Percentiles rank a stretch among this genome's conserved stretches.
These are phyloP conservation scores for Rickenella mellea DNA, from an alignment of 768 basidiomycete genomes.

Conservation along the genomic window DNA sequence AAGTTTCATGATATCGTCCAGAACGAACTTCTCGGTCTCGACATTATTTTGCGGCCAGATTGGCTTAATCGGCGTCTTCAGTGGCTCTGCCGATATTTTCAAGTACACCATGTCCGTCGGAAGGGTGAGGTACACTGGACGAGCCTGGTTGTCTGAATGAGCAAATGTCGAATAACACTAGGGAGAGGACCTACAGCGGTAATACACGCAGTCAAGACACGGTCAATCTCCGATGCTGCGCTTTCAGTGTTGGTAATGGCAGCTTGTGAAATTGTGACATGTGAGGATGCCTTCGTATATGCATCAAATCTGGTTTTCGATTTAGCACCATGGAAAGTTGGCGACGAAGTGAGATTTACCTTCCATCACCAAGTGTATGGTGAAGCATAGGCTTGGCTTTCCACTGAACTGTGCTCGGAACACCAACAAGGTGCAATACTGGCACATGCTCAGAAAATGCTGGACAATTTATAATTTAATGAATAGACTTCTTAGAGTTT, in stretches of 20 bases:
- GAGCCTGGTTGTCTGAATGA: constrained; percentile 35
- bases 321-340: not conserved
- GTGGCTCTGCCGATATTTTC: constrained; percentile 54
- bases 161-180: not conserved
- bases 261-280: not conserved
- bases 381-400: constrained; percentile 68
- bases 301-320: constrained; percentile 53
- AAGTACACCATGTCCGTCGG: constrained; percentile 74
- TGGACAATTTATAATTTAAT: constrained; percentile 15
- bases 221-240: constrained; percentile 69
- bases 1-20: constrained; percentile 60
- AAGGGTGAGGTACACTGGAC: constrained; percentile 81
- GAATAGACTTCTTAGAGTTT: not conserved
- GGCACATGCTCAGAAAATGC: constrained; percentile 87
- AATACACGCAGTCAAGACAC: constrained; percentile 62
- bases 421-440: constrained; percentile 80
- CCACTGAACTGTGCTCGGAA: constrained; percentile 67
- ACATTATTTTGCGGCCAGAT: constrained; percentile 43
- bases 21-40: constrained; percentile 54
- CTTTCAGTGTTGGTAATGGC: constrained; percentile 24
- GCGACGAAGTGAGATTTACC: constrained; percentile 24
- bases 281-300: constrained; percentile 51
- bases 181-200: constrained; percentile 28
- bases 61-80: constrained; percentile 49
- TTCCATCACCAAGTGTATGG: constrained; percentile 81